Percentiles rank a stretch among this genome's conserved stretches.
These are phyloP conservation scores for Neurospora terricola DNA, from an alignment of 495 filamentous ascomycete species.

Conservation along the genomic window DNA sequence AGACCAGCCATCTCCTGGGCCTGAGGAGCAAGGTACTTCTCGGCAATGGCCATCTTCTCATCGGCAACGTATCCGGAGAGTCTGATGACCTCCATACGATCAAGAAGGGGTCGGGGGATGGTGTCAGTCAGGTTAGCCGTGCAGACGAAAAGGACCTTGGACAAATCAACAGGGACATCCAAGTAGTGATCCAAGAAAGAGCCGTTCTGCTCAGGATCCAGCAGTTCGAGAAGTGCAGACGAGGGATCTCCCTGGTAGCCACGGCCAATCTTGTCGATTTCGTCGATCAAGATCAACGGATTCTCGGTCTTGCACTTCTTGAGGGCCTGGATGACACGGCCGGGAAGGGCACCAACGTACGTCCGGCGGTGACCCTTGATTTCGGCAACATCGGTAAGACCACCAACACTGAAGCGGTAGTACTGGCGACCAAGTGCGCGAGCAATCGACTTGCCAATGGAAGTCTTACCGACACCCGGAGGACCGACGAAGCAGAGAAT, in stretches of 20 bases:
- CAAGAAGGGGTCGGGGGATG: constrained; percentile 86
- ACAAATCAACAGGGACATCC: constrained; percentile 96
- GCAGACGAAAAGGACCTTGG: constrained; percentile 97
- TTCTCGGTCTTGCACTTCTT: constrained; percentile 99
- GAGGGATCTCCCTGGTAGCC: constrained; percentile 95
- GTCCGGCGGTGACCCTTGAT: constrained; percentile 97
- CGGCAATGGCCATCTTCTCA: constrained; percentile 98
- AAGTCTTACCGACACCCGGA: constrained; percentile 93
- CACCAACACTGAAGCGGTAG: constrained; percentile 96
- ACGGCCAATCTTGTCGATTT: constrained; percentile 93
- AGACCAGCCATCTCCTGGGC: constrained; percentile 86
- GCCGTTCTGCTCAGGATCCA: constrained; percentile 96
- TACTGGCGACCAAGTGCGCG: constrained; percentile 90
- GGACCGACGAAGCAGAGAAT: constrained; percentile 97
- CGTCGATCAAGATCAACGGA: constrained; percentile 91
- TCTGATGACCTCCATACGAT: constrained; percentile 97
- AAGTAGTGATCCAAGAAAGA: constrained; percentile 98
- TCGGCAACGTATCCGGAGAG: constrained; percentile 95
- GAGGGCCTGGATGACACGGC: constrained; percentile 92
- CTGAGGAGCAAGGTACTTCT: constrained; percentile 81
- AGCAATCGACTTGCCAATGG: constrained; percentile 96
- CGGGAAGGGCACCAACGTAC: constrained; percentile 92
- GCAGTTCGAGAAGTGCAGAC: constrained; percentile 84
- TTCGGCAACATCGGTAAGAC: constrained; percentile 95
- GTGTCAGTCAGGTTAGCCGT: constrained; percentile 99